Base-by-base conservation (phyloP, 208 protist species). In the Crithidia fasciculata region DNA sequence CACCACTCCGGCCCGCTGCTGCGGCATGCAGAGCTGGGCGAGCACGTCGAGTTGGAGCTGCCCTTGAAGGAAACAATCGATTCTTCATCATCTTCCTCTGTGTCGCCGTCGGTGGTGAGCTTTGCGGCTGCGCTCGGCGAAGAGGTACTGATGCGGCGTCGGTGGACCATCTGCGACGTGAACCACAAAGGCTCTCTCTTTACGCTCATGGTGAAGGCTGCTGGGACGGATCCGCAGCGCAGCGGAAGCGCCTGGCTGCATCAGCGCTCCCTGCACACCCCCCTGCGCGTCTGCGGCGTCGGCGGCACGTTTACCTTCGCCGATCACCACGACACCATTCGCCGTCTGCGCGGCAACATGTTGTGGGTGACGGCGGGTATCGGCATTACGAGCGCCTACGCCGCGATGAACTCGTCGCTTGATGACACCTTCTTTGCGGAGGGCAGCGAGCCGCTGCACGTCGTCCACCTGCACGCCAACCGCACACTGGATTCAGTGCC, bases 401-500 rank as follows among this genome's bases (percentile, higher is more conserved):
- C 90, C 8, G 84, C 80, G 18, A 65, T 96, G 28, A 80, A 84
- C 55, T 64, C 76, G 28, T 61, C 69, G 13, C 78, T 90, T 37
- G 67, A 75, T 28, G 76, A 81, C 55, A 49, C 67, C 28, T 67
- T 81, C 58, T 76, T 62, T 8, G 69, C 77, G 13, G 75, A 81
- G 43, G 74, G 59, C 37, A 57, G 37, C 10, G 77, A 86, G 66
- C 45, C 56, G 40, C 69, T 97, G 55, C 76, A 88, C 45, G 75
- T 93, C 39, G 59, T 92, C 37, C 93, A 97, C 69, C 70, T 97
- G n/a, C 93, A 95, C 78, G 82, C 87, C 9, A 92, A 94, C 45
- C 70, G 72, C 54, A 82, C 40, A 36, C 44, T 74, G 6, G 80
- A 76, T 18, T 74, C 68, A n/a, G 81, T 95, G n/a, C 70, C 89